Conservation (phyloP, 345 rosid genomes). For the Pelargonium nanum region DNA sequence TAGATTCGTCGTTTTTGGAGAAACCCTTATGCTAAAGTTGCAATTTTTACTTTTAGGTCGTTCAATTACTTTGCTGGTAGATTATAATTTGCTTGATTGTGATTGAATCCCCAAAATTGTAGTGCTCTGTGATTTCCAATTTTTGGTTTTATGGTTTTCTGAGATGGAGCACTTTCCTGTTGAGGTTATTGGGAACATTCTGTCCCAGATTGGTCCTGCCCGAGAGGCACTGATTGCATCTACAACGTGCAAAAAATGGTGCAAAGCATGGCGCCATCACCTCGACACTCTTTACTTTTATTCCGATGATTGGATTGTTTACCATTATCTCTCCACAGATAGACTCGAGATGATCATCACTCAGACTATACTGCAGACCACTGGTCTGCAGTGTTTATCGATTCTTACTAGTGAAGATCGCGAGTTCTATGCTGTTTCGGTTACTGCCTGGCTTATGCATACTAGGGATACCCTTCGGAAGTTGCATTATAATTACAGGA, state of each 20-base stretch:
- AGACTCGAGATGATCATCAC: constrained; percentile 65
- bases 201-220: constrained; percentile 67
- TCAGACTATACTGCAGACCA: constrained; percentile 75
- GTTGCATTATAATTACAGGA: constrained; percentile 52
- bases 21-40: background rate
- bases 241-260: constrained; percentile 71
- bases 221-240: constrained; percentile 80
- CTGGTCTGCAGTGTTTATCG: constrained; percentile 53
- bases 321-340: constrained; percentile 42
- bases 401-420: constrained; percentile 59
- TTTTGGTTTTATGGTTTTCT: background rate
- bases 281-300: constrained; percentile 64
- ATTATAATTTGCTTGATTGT: background rate
- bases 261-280: constrained; percentile 60
- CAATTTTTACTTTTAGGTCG: background rate
- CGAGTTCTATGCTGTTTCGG: constrained; percentile 57
- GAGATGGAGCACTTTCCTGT: constrained; percentile 80
- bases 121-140: too few relatives aligned
- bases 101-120: background rate
- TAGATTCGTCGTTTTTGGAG: background rate
- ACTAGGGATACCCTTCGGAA: constrained; percentile 58
- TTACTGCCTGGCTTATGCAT: constrained; percentile 81
- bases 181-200: constrained; percentile 81
- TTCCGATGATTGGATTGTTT: constrained; percentile 52
- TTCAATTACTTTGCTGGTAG: too few relatives aligned